These are phyloP conservation scores for Francoa sonchifolia DNA, from an alignment of 441 rosid species.

Conservation along the genomic window DNA sequence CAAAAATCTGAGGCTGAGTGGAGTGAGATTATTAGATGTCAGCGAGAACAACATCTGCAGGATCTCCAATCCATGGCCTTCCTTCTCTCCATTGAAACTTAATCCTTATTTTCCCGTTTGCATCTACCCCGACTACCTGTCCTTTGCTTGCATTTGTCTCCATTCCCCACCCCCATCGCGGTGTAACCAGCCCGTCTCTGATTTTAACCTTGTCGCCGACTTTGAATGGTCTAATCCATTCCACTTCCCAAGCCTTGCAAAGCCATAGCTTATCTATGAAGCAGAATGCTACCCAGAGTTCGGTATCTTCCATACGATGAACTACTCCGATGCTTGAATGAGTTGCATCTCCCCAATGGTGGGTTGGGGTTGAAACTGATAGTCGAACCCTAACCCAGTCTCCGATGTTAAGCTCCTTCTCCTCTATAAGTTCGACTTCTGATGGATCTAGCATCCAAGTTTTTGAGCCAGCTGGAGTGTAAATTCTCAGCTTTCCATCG, in stretches of 20 bases:
- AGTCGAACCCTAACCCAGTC: slow-evolving; percentile 81
- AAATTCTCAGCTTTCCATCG: slow-evolving; percentile 90
- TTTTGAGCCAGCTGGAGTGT: slow-evolving; percentile 77
- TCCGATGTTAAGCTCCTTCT: slow-evolving; percentile 67
- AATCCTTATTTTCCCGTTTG: slow-evolving; percentile 83
- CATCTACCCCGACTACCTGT: slow-evolving; percentile 79
- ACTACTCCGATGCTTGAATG: slow-evolving; percentile 85
- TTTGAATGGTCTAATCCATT: slow-evolving; percentile 55
- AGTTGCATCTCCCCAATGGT: slow-evolving; percentile 96
- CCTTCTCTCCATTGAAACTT: slow-evolving; percentile 97
- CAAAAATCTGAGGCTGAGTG: slow-evolving; percentile 4
- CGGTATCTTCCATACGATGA: slow-evolving; percentile 71
- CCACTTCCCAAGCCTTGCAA: slow-evolving; percentile 88
- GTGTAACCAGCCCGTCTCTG: slow-evolving; percentile 60
- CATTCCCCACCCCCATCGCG: slow-evolving; percentile 99
- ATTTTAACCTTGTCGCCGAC: slow-evolving; percentile 76
- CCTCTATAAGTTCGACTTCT: slow-evolving; percentile 76
- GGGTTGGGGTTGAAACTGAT: slow-evolving; percentile 54
- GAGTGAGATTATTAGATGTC: too few relatives aligned
- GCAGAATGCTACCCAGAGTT: slow-evolving; percentile 78
- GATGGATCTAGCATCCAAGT: slow-evolving; percentile 97
- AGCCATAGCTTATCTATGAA: slow-evolving; percentile 89
- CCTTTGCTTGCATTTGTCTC: slow-evolving; percentile 95
- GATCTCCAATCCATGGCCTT: slow-evolving; percentile 94
- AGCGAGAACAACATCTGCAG: slow-evolving; percentile 76